A percentile compares a stretch with the other conserved stretches of the same genome.
phyloP scores from a whole-genome alignment of 129 eudicot species.

The Artemisia tridentata region DNA sequence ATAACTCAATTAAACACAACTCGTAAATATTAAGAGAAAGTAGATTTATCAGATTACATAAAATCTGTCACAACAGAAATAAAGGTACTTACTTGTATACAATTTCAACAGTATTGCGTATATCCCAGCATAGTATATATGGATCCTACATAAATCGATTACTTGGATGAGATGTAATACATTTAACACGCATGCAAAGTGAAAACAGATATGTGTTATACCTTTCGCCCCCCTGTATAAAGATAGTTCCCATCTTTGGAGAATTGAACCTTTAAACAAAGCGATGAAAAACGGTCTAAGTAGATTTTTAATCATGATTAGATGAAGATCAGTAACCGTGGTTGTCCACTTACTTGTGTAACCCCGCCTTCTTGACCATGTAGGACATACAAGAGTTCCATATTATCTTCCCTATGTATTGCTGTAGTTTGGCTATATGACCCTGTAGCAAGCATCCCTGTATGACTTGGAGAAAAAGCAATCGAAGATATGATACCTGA shows the following conservation, averaged over 20 bases:
- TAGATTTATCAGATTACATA: conserved; percentile 12
- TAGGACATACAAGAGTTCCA: conserved; percentile 82
- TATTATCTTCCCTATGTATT: conserved; percentile 83
- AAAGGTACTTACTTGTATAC: conserved; percentile 79
- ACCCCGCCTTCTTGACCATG: conserved; percentile 99
- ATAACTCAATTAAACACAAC: neutral
- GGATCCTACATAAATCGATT: conserved; percentile 65
- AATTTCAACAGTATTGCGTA: conserved; percentile 84
- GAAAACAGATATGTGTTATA: conserved; percentile 18
- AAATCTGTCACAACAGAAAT: conserved; percentile 12
- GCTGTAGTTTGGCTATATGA: conserved; percentile 91
- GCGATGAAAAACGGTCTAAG: neutral
- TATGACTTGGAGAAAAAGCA: conserved; percentile 79
- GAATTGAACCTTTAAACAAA: conserved; percentile 70
- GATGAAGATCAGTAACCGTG: neutral
- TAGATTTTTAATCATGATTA: conserved; percentile 5
- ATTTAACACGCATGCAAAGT: conserved; percentile 5
- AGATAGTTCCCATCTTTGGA: conserved; percentile 92
- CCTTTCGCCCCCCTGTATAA: conserved; percentile 94
- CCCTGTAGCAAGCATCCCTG: conserved; percentile 89
- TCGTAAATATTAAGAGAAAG: neutral
- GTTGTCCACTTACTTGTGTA: conserved; percentile 77
- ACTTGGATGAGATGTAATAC: neutral
- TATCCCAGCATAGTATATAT: conserved; percentile 94
- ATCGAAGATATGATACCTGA: conserved; percentile 89